Conservation (phyloP, 2,329 filamentous ascomycete species). For the Alternaria alternata region DNA sequence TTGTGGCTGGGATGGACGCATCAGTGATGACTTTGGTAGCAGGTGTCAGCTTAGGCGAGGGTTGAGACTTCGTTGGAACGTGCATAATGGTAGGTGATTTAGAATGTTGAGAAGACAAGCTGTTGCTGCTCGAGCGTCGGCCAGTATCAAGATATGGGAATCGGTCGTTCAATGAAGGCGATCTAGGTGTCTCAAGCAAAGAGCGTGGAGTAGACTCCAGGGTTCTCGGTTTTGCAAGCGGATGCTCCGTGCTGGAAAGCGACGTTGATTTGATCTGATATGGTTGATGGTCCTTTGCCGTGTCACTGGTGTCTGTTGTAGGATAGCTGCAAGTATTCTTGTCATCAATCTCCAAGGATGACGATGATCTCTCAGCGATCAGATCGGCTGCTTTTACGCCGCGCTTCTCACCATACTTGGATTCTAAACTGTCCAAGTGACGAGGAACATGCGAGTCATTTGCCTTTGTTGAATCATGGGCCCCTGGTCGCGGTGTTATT, state of each 20-base stretch:
- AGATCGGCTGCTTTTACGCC: not conserved
- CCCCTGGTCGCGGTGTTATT: slow-evolving; percentile 7
- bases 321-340: not conserved
- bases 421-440: not conserved
- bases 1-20: slow-evolving; percentile 21
- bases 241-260: not conserved
- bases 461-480: not conserved
- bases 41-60: slow-evolving; percentile 18
- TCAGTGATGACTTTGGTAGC: slow-evolving; percentile 31
- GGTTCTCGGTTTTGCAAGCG: slow-evolving; percentile 11
- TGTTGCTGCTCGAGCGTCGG: slow-evolving; percentile 40
- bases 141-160: slow-evolving; percentile 53
- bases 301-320: not conserved
- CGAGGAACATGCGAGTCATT: not conserved
- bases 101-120: slow-evolving; percentile 27
- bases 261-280: not conserved
- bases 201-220: slow-evolving; percentile 18
- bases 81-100: slow-evolving; percentile 26
- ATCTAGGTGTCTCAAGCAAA: slow-evolving; percentile 28
- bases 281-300: not conserved
- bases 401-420: not conserved
- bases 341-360: not conserved
- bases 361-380: not conserved
- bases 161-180: slow-evolving; percentile 56
- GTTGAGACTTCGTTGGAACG: slow-evolving; percentile 19